Evolutionary conservation across 139 green algal species (phyloP), one percentile per base, ranked within the genome.

Genomic region (Volvox africanus): DNA sequence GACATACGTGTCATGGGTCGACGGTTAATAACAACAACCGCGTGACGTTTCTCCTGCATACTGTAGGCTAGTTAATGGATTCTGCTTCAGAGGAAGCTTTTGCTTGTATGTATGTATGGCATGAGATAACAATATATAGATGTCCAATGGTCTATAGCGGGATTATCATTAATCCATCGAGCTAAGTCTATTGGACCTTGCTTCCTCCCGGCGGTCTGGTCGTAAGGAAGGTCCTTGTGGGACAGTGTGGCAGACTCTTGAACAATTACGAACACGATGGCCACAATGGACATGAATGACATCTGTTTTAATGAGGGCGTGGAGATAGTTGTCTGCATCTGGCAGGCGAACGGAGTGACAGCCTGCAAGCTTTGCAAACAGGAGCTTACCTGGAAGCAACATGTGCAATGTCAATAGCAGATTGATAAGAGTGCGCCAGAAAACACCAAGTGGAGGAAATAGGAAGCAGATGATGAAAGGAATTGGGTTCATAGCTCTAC

Each of bases 251-350:
- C 26, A 55, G 61, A 73, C 21, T 21, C 61, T 50, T 61, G 36
- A 67, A 24, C 82, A 88, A 0, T 78, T 88, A 13, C 77, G 20
- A 18, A 77, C 62, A 26, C 82, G 0, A 88, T 65, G 1, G 78
- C 33, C 82, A 88, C 78, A 18, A 88, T n/a, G 62, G 1, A 20
- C 82, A 32, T 88, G 82, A 35, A 79, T 88, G 32, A 88, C 78
- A 3, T 61, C 82, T 79, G 82, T 14, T 32, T 12, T 30, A 14
- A 55, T 11, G 19, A 55, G n/a, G 30, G 81, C 13, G 61, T 16
- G 68, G 0, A 73, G 24, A 28, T 44, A 55, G 1, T 22, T 28
- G 69, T 14, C 0, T 13, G 21, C 33, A 71, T 50, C 50, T 2
- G 80, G n/a, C 73, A 36, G n/a, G 28, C 73, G 28, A 36, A 80